phyloP scores from a whole-genome alignment of 345 rosid genomes.

The Gossypioides kirkii region DNA sequence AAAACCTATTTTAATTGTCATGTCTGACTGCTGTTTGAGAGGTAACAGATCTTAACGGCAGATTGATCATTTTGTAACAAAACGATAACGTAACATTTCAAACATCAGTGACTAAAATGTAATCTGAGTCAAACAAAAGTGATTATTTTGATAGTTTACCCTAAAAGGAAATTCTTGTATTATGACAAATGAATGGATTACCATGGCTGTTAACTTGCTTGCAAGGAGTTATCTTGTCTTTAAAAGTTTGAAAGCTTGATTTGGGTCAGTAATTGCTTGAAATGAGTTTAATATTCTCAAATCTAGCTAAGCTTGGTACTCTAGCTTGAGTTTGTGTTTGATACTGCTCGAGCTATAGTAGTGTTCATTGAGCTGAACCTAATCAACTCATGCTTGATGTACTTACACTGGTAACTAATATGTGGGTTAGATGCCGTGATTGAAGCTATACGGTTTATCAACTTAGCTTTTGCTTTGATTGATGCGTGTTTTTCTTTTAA shows the following conservation, averaged over 20 bases:
- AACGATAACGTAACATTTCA: too few species aligned
- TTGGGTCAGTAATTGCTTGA: neutral
- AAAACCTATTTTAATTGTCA: too few species aligned
- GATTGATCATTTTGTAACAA: too few species aligned
- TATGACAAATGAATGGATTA: neutral
- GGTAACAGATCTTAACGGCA: too few species aligned
- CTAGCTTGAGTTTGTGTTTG: neutral
- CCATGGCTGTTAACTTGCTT: slow-evolving; percentile 4
- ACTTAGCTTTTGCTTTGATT: neutral
- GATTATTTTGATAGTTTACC: too few species aligned
- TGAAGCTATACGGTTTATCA: neutral
- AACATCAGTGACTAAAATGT: too few species aligned
- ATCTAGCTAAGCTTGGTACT: neutral
- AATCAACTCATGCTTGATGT: neutral
- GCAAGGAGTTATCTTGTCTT: neutral
- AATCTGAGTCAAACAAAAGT: too few species aligned
- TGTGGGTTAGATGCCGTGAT: neutral
- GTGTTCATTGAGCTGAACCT: neutral
- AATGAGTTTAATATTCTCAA: neutral
- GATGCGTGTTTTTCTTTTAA: neutral
- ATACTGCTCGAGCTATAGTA: neutral
- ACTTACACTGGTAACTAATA: neutral
- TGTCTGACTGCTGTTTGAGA: too few species aligned
- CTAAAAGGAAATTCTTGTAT: neutral
- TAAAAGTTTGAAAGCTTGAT: neutral